Evolutionary conservation across 768 basidiomycete genomes (phyloP), one percentile per base, ranked within the genome.

Genomic region (Candolleomyces eurysporus): DNA sequence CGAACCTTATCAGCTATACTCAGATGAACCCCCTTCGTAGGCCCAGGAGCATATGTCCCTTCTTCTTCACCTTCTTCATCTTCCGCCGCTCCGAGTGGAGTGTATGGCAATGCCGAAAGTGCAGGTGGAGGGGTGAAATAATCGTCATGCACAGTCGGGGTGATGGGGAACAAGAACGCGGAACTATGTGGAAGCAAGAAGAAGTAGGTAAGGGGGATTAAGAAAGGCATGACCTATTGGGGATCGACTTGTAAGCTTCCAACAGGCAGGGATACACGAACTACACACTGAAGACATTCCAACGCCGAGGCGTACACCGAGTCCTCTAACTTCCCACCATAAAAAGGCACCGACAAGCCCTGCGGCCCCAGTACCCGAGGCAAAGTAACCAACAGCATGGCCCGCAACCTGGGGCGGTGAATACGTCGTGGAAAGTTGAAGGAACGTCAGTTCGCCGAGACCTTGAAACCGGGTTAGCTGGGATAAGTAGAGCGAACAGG

Each of bases 301-400:
- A 22, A 98, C 86, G 1, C 95, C 97, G 11, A 78, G 67, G 48
- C 86, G 83, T 5, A 99, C 93, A 21, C 97, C 96, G 0, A 96
- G 74, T 1, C 85, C 84, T 19, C 97, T 81, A 4, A 98, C 76
- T 64, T 94, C 81, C 96, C 96, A 98, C 97, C 97, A 98, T 13
- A 97, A 69, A 43, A 91, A 90, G 0, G 96, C 94, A 7, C 96
- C 96, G 0, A 89, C 90, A 1, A 99, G 84, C 0, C 96, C 96
- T 0, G 96, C 96, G 5, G 91, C 93, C 1, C 96, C 96, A 0
- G 96, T 98, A 0, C 96, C 96, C 9, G 90, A 89, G 7, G 96
- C 89, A 73, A 98, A 99, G 68, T 94, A 97, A 89, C 96, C 94
- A 11, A 99, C 84, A 43, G 91, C 88, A 31, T 86, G 88, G 1